These are phyloP conservation scores for Asterionellopsis glacialis DNA, from an alignment of 108 stramenopile species.

Conservation along the genomic window DNA sequence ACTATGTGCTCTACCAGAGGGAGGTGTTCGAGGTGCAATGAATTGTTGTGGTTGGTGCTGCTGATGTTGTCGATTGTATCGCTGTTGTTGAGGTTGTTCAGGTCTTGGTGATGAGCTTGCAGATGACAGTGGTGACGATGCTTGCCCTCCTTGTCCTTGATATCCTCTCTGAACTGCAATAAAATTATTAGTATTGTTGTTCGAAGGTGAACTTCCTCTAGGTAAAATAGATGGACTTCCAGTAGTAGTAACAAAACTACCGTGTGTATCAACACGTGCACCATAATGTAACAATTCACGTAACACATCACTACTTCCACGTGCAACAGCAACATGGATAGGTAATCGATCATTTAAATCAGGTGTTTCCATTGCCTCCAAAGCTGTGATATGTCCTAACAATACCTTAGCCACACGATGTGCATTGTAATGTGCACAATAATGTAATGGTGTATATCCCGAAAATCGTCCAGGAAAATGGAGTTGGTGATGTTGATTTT, in stretches of 20 bases:
- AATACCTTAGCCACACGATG: constrained; percentile 58
- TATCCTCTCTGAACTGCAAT: no score
- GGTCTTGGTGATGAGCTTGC: not conserved
- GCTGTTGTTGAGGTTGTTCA: not conserved
- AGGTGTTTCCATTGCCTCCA: constrained; percentile 60
- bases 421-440: constrained; percentile 87
- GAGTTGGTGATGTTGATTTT: constrained; percentile 30
- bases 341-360: constrained; percentile 80
- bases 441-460: constrained; percentile 84
- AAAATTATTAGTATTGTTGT: no score
- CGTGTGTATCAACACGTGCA: constrained; percentile 60
- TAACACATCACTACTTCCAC: constrained; percentile 79
- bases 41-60: no score
- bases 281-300: constrained; percentile 72
- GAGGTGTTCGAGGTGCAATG: not conserved
- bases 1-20: not conserved
- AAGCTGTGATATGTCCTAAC: constrained; percentile 34
- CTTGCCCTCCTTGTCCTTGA: not conserved
- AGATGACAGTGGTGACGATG: not conserved
- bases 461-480: constrained; percentile 64
- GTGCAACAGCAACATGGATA: constrained; percentile 81
- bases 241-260: not conserved
- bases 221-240: not conserved
- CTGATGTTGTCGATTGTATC: not conserved
- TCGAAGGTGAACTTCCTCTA: not conserved